Base-by-base conservation (phyloP, 192 early-diverging fungal genomes). In the Gamsiella multidivaricata region DNA sequence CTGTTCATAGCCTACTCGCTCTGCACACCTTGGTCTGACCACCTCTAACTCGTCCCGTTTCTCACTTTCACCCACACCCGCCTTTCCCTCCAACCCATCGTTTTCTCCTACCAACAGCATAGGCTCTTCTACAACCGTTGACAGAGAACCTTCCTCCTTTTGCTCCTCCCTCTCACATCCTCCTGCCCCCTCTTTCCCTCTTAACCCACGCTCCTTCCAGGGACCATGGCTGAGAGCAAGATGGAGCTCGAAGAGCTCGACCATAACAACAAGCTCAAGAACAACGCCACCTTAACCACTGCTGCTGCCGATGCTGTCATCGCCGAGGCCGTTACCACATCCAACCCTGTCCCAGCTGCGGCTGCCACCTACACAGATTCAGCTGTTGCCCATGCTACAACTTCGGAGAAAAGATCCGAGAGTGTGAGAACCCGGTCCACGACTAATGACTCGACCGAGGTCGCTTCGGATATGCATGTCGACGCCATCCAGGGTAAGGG, bases 221-320 rank as follows among this genome's bases (percentile, higher is more conserved):
- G 42, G 25, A 15, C 17, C 36, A 70, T 70, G 69, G 60, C 69
- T 32, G 70, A 74, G 14, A 45, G 61, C 28, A 74, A 74, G 53
- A 65, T 65, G 62, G 70, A 74, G 70, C 55, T 74, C 55, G 70
- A 65, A 5, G 54, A 73, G 69, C 61, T 58, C 46, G 25, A 61
- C 25, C 43, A 58, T 23, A 58, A 58, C 39, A 39, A 58, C 39
- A 39, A 58, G 45, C 58, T 29, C 43, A 45, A 61, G 43, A 51
- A 17, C 61, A 37, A 51, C 29, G 23, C 33, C 20, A 5, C 61
- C n/a, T n/a, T n/a, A n/a, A n/a, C n/a, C n/a, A n/a, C n/a, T n/a
- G 18, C 33, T 8, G 33, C 9, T 29, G 52, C 29, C 18, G 57
- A 22, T 26, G 3, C 57, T 26, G 36, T 41, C 23, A 36, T 59